phyloP scores from a whole-genome alignment of 257 asterid genomes.

The Jacaranda copaia region DNA sequence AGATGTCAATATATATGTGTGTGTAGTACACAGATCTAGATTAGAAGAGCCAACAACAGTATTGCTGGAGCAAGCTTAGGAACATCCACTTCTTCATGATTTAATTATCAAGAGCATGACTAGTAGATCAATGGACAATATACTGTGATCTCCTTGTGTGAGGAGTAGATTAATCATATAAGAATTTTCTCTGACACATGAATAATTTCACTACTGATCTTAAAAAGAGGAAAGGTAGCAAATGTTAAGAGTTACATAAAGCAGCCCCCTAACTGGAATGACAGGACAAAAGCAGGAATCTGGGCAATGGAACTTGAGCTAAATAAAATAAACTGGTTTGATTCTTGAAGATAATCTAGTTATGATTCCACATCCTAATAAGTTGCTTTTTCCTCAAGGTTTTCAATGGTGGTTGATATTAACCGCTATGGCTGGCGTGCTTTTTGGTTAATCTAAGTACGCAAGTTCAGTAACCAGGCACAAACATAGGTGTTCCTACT shows the following conservation, averaged over 20 bases:
- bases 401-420: background rate
- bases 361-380: background rate
- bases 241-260: background rate
- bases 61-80: constrained; percentile 7
- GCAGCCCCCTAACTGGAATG: background rate
- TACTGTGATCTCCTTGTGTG: background rate
- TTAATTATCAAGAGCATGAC: background rate
- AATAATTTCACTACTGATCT: background rate
- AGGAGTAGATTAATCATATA: background rate
- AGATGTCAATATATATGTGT: background rate
- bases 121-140: background rate
- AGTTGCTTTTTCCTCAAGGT: background rate
- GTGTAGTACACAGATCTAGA: background rate
- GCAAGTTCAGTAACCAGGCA: background rate
- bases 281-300: background rate
- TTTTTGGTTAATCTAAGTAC: background rate
- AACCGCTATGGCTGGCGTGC: background rate
- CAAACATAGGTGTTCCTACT: background rate
- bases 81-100: background rate
- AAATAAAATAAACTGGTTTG: background rate
- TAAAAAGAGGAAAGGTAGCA: background rate
- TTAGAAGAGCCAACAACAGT: background rate
- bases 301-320: constrained; percentile 1
- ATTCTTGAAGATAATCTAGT: constrained; percentile 4
- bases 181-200: background rate